Conservation (phyloP, 208 protist genomes). For the Phytomonas sp. region DNA sequence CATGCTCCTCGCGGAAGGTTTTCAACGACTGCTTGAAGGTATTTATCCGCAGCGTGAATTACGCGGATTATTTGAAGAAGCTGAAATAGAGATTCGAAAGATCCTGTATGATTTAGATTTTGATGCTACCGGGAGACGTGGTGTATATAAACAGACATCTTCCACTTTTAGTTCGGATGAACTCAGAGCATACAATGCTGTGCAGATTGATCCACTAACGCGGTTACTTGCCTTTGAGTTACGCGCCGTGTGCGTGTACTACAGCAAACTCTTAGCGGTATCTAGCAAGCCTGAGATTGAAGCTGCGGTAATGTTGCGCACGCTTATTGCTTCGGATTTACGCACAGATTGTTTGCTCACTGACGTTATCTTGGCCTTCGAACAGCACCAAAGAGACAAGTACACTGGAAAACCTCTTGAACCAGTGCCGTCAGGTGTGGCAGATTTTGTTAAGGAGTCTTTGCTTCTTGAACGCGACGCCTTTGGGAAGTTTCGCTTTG, state of each 20-base stretch:
- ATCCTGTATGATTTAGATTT: constrained; percentile 38
- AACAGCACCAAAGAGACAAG: constrained; percentile 28
- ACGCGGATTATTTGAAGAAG: constrained; percentile 67
- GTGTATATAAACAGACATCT: neutral
- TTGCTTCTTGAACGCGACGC: constrained; percentile 74
- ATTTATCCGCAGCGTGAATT: constrained; percentile 61
- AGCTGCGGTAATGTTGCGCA: constrained; percentile 47
- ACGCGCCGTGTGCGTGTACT: constrained; percentile 56
- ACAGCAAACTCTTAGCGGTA: constrained; percentile 51
- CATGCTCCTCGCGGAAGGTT: constrained; percentile 75
- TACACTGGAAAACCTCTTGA: neutral
- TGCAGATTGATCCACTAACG: constrained; percentile 37
- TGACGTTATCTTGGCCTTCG: constrained; percentile 41
- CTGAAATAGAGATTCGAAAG: constrained; percentile 45
- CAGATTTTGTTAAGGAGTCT: constrained; percentile 64
- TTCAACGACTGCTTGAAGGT: constrained; percentile 71
- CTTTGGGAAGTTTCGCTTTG: constrained; percentile 74
- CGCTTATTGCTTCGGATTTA: constrained; percentile 61
- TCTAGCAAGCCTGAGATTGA: constrained; percentile 27
- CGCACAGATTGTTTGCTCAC: constrained; percentile 48
- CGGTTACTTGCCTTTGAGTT: constrained; percentile 75
- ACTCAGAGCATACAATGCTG: constrained; percentile 22
- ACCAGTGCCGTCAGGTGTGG: constrained; percentile 17
- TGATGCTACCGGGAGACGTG: neutral
- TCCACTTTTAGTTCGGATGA: constrained; percentile 11